A percentile compares a stretch with the other conserved stretches of the same genome.
Evolutionary conservation across 2,329 filamentous ascomycete species (phyloP).

Genomic region (Beauveria brongniartii): DNA sequence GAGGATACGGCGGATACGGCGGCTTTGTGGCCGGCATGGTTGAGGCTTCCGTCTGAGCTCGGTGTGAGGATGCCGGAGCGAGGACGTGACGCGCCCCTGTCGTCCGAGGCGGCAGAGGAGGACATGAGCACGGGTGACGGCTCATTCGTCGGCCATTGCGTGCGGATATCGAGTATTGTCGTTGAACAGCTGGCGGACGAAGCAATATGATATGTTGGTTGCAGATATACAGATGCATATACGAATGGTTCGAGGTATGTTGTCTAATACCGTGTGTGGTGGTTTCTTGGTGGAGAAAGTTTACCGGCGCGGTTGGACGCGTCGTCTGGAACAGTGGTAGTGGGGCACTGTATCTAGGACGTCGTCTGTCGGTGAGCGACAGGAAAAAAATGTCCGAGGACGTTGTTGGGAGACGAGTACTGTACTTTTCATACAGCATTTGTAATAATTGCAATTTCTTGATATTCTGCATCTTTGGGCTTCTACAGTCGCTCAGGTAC

Average conservation of each 20-base stretch:
- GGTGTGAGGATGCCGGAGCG: constrained; percentile 33
- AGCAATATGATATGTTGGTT: not conserved
- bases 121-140: constrained; percentile 19
- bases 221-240: not conserved
- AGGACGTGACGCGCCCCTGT: constrained; percentile 43
- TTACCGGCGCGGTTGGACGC: constrained; percentile 3
- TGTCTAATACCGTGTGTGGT: not conserved
- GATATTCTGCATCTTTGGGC: not conserved
- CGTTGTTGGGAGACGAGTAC: not conserved
- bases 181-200: not conserved
- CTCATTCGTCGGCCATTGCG: constrained; percentile 6
- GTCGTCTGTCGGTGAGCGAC: not conserved
- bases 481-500: too few species aligned
- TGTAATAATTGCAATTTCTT: not conserved
- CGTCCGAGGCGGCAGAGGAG: constrained; percentile 25
- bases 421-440: not conserved
- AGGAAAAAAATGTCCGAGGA: too few species aligned
- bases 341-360: not conserved
- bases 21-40: constrained; percentile 13
- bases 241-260: not conserved
- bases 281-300: not conserved
- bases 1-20: constrained; percentile 22
- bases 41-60: constrained; percentile 30
- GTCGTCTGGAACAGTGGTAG: not conserved
- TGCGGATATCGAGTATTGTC: not conserved